A percentile compares a stretch with the other conserved stretches of the same genome.
Evolutionary conservation across 306 rosid species (phyloP).

Genomic region (Carpinus fangiana): DNA sequence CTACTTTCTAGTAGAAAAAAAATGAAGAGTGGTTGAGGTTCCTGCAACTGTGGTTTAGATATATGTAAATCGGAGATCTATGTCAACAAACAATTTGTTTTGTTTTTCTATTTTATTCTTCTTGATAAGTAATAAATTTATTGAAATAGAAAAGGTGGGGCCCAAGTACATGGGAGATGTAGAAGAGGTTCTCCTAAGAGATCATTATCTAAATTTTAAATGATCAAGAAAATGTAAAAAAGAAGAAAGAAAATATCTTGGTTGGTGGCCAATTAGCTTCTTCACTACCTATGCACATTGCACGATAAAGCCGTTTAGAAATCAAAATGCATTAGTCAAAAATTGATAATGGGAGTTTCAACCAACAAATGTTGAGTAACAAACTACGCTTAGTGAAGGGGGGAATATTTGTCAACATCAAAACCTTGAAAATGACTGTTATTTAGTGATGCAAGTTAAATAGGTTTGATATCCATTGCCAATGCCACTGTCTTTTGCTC

Average conservation of each 20-base stretch:
- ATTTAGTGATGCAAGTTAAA: not conserved
- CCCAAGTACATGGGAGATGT: not conserved
- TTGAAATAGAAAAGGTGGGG: not conserved
- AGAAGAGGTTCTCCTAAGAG: not conserved
- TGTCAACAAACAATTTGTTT: too few species aligned
- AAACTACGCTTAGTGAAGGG: not conserved
- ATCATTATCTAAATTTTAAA: not conserved
- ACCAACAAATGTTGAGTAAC: not conserved
- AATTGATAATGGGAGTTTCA: not conserved
- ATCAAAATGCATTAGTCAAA: not conserved
- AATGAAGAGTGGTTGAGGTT: constrained; percentile 13
- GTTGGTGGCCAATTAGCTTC: not conserved
- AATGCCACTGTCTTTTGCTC: not conserved
- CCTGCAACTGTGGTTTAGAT: not conserved
- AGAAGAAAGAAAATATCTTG: not conserved
- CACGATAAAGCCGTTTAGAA: not conserved
- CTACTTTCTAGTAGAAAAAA: not conserved
- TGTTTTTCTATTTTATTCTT: not conserved
- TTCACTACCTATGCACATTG: constrained; percentile 11
- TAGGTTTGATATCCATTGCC: constrained; percentile 8
- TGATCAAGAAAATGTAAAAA: not conserved
- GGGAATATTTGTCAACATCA: constrained; percentile 20
- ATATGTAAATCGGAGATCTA: not conserved
- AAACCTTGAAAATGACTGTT: constrained; percentile 1
- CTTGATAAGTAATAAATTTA: not conserved